These are phyloP conservation scores for Pseudophaeomoniella oleicola DNA, from an alignment of 2,329 filamentous ascomycete genomes.

Conservation along the genomic window DNA sequence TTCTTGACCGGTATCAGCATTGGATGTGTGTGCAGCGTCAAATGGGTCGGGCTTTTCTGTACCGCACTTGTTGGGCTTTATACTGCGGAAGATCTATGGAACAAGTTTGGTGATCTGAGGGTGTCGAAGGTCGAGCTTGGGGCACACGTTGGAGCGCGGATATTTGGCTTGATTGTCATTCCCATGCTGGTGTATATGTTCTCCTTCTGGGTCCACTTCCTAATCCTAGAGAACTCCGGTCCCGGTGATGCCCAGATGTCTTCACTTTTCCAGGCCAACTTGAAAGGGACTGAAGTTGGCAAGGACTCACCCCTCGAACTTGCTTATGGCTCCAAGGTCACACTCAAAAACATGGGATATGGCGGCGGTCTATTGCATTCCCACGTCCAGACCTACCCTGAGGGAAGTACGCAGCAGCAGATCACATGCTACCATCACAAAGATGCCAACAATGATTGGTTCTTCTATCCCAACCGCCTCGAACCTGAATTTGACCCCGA, in stretches of 20 bases:
- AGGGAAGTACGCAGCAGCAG: slow-evolving; percentile 88
- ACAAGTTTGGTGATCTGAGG: slow-evolving; percentile 87
- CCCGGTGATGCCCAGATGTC: slow-evolving; percentile 99
- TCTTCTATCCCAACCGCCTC: slow-evolving; percentile 84
- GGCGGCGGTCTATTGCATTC: slow-evolving; percentile 92
- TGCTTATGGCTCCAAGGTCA: slow-evolving; percentile 74
- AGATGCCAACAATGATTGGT: slow-evolving; percentile 99
- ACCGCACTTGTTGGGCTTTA: slow-evolving; percentile 91
- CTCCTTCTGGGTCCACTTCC: slow-evolving; percentile 89
- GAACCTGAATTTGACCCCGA: slow-evolving; percentile 60
- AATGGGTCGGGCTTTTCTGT: slow-evolving; percentile 92
- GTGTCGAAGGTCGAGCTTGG: slow-evolving; percentile 68
- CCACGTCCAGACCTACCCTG: slow-evolving; percentile 89
- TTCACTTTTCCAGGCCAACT: slow-evolving; percentile 94
- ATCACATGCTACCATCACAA: slow-evolving; percentile 99
- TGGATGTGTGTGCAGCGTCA: slow-evolving; percentile 95
- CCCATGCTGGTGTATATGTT: slow-evolving; percentile 88
- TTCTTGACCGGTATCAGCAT: slow-evolving; percentile 89
- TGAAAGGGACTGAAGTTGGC: slow-evolving; percentile 84
- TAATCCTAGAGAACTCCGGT: slow-evolving; percentile 82
- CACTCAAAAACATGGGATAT: slow-evolving; percentile 98
- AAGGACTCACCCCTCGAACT: slow-evolving; percentile 89
- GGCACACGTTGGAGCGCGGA: slow-evolving; percentile 64
- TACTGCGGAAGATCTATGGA: slow-evolving; percentile 93
- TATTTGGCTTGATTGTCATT: slow-evolving; percentile 75